Conservation (phyloP, 768 basidiomycete species). For the Jaapia argillacea region DNA sequence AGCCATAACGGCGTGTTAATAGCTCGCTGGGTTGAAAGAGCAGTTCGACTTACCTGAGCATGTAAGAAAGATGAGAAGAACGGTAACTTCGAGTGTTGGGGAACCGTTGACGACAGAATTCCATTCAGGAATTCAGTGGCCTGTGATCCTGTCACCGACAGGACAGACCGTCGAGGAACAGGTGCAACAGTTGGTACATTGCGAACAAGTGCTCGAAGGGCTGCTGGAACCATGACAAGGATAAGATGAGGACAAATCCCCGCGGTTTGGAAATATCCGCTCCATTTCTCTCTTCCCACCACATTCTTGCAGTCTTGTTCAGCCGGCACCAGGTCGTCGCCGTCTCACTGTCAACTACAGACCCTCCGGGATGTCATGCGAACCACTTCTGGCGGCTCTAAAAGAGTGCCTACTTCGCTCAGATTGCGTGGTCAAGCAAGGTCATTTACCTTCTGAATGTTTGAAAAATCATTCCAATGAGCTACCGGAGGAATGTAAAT, state of each 20-base stretch:
- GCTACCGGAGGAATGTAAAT: slow-evolving; percentile 73
- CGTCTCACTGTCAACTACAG: no score
- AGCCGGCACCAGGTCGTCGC: not conserved
- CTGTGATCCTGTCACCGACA: slow-evolving; percentile 76
- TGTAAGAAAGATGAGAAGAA: slow-evolving; percentile 69
- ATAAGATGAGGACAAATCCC: no score
- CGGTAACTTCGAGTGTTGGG: slow-evolving; percentile 33
- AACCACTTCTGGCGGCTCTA: slow-evolving; percentile 64
- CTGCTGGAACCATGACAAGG: slow-evolving; percentile 24
- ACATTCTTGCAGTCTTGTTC: no score
- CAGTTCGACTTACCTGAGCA: slow-evolving; percentile 51
- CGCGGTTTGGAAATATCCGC: no score
- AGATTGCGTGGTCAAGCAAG: slow-evolving; percentile 78
- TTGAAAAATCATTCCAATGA: slow-evolving; percentile 64
- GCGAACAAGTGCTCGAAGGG: slow-evolving; percentile 34
- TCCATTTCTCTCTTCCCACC: no score
- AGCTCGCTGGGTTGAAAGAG: slow-evolving; percentile 16
- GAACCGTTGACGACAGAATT: slow-evolving; percentile 45
- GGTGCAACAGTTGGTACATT: slow-evolving; percentile 38
- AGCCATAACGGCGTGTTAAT: not conserved
- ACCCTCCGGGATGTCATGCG: slow-evolving; percentile 65
- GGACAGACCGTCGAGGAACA: slow-evolving; percentile 52
- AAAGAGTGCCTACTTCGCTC: slow-evolving; percentile 79
- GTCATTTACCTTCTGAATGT: slow-evolving; percentile 77
- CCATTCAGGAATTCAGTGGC: slow-evolving; percentile 79